phyloP scores from a whole-genome alignment of 2,329 filamentous ascomycete species.

The Ophiostoma piceae region DNA sequence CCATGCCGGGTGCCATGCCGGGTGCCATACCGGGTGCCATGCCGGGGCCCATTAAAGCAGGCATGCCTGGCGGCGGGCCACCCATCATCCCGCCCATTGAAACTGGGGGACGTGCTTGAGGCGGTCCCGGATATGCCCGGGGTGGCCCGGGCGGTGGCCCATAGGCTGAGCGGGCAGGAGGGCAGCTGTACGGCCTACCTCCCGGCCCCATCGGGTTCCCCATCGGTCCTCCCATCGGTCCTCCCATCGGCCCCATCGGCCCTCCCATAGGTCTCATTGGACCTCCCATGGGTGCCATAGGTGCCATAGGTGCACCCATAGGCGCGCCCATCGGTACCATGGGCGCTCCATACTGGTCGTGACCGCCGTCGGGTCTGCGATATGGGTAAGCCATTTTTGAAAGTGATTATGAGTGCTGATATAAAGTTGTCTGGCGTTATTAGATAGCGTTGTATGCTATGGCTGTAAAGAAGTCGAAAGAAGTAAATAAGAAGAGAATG shows the following conservation, averaged over 20 bases:
- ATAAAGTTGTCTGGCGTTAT: background rate
- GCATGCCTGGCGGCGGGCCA: background rate
- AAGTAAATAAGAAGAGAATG: background rate
- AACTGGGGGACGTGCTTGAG: background rate
- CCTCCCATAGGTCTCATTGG: background rate
- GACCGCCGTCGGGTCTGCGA: background rate
- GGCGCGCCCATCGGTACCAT: background rate
- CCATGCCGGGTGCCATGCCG: background rate
- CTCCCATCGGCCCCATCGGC: background rate
- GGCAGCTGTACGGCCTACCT: conserved; percentile 4
- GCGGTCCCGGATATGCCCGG: background rate
- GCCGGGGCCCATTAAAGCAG: background rate
- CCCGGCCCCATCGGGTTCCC: background rate
- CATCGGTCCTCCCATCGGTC: background rate
- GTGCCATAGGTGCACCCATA: background rate
- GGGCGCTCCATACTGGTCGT: background rate
- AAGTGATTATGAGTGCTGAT: background rate
- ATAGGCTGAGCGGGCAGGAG: background rate
- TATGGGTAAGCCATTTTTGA: conserved; percentile 6
- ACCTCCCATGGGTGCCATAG: background rate
- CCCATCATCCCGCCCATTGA: background rate
- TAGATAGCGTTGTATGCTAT: background rate
- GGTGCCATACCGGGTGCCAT: background rate
- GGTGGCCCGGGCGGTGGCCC: conserved; percentile 2
- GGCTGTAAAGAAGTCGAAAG: background rate